Conservation (phyloP, 2,329 filamentous ascomycete species). For the Pezicula radicicola region DNA sequence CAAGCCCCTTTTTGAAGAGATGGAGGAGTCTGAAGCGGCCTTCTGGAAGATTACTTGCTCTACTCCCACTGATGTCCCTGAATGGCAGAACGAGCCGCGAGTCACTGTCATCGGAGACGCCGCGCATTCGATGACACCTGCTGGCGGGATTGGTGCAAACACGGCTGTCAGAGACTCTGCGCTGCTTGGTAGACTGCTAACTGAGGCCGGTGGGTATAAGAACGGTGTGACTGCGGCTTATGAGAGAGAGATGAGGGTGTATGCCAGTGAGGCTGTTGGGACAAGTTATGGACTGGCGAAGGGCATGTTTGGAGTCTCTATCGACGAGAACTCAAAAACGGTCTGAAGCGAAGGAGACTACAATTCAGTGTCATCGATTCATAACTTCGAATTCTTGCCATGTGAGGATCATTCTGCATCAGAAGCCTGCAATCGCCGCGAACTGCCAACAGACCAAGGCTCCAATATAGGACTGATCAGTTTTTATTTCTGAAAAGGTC, state of each 20-base stretch:
- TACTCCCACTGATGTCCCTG: slow-evolving; percentile 54
- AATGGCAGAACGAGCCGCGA: slow-evolving; percentile 54
- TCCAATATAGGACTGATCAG: no score
- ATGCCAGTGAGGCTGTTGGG: slow-evolving; percentile 52
- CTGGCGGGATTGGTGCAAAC: slow-evolving; percentile 53
- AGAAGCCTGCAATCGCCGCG: background rate
- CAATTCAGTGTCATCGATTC: background rate
- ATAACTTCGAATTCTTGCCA: background rate
- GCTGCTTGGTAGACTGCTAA: slow-evolving; percentile 47
- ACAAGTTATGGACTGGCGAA: slow-evolving; percentile 48
- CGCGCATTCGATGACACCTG: slow-evolving; percentile 55
- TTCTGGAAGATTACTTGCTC: slow-evolving; percentile 69
- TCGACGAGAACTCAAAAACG: slow-evolving; percentile 37
- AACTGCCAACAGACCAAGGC: background rate
- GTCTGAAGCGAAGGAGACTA: slow-evolving; percentile 12
- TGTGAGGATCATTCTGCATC: background rate
- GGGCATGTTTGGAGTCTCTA: slow-evolving; percentile 39
- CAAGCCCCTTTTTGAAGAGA: slow-evolving; percentile 54
- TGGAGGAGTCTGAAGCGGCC: slow-evolving; percentile 52
- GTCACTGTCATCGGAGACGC: slow-evolving; percentile 59
- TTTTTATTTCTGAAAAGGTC: background rate
- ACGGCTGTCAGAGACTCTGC: slow-evolving; percentile 54
- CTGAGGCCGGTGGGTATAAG: slow-evolving; percentile 49
- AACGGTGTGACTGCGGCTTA: slow-evolving; percentile 54
- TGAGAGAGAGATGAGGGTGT: slow-evolving; percentile 60